Percentiles rank a stretch among this genome's conserved stretches.
phyloP scores from a whole-genome alignment of 169 alveolate species.

The Plasmodium fragile region DNA sequence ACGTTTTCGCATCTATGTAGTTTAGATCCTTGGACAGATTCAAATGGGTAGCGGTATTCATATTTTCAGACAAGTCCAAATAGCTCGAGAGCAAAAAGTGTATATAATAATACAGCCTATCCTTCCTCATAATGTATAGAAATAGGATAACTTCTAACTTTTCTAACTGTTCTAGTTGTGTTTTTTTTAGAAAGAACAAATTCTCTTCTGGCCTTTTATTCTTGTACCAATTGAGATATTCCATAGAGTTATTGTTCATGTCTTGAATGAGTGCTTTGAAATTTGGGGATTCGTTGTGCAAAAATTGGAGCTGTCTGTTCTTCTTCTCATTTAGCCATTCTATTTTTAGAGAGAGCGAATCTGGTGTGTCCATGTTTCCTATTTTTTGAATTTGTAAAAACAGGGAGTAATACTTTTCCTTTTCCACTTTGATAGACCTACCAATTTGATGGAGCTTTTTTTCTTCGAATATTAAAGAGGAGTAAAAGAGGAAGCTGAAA shows the following conservation, averaged over 20 bases:
- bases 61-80: slow-evolving; percentile 54
- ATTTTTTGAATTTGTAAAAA: slow-evolving; percentile 5
- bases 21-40: slow-evolving; percentile 44
- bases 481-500: slow-evolving; percentile 42
- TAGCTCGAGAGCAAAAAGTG: slow-evolving; percentile 18
- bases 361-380: background rate
- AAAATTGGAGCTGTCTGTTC: slow-evolving; percentile 22
- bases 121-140: slow-evolving; percentile 56
- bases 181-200: slow-evolving; percentile 29
- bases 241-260: slow-evolving; percentile 31
- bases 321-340: slow-evolving; percentile 58
- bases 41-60: background rate
- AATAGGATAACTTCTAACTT: slow-evolving; percentile 58
- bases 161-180: slow-evolving; percentile 15
- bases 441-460: background rate
- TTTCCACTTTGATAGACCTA: slow-evolving; percentile 40
- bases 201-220: slow-evolving; percentile 39
- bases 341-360: background rate
- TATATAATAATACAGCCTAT: slow-evolving; percentile 50
- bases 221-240: slow-evolving; percentile 68
- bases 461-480: slow-evolving; percentile 65
- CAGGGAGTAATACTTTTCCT: slow-evolving; percentile 51
- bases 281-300: slow-evolving; percentile 12
- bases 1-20: slow-evolving; percentile 63
- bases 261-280: slow-evolving; percentile 36